These are phyloP conservation scores for Leccinum aurantiacum DNA, from an alignment of 768 basidiomycete species.

Conservation along the genomic window DNA sequence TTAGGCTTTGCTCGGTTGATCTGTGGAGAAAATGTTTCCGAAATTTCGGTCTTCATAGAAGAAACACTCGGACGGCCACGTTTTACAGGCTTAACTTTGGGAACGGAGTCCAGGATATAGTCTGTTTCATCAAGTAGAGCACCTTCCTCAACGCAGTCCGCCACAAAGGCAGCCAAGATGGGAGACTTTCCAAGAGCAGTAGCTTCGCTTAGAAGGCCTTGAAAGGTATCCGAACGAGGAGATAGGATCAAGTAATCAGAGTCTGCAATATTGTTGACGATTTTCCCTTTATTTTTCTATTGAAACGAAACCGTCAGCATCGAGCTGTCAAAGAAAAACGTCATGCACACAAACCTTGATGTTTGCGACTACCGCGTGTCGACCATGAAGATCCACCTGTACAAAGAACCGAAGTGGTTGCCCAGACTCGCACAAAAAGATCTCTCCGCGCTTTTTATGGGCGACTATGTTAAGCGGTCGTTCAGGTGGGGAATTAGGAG, in stretches of 20 bases:
- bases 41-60: conserved; percentile 14
- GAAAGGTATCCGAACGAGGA: conserved; percentile 49
- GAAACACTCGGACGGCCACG: conserved; percentile 23
- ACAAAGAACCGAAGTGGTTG: conserved; percentile 57
- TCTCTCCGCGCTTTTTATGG: conserved; percentile 26
- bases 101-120: conserved; percentile 42
- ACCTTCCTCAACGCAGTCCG: conserved; percentile 48
- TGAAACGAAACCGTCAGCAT: background rate
- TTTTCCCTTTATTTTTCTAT: conserved; percentile 67
- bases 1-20: conserved; percentile 7
- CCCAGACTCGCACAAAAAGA: conserved; percentile 48
- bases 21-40: conserved; percentile 4
- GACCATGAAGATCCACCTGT: conserved; percentile 62
- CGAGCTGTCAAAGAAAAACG: background rate
- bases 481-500: conserved; percentile 17
- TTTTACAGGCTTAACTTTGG: conserved; percentile 25
- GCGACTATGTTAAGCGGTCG: conserved; percentile 15
- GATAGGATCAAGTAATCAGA: conserved; percentile 66
- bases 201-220: conserved; percentile 43
- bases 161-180: conserved; percentile 52
- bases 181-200: conserved; percentile 40
- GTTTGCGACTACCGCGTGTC: conserved; percentile 46
- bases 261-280: conserved; percentile 48
- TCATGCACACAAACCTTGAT: conserved; percentile 54
- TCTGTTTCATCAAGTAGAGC: conserved; percentile 43